phyloP scores from a whole-genome alignment of 352 stramenopile genomes.

The Pythium oligandrum region DNA sequence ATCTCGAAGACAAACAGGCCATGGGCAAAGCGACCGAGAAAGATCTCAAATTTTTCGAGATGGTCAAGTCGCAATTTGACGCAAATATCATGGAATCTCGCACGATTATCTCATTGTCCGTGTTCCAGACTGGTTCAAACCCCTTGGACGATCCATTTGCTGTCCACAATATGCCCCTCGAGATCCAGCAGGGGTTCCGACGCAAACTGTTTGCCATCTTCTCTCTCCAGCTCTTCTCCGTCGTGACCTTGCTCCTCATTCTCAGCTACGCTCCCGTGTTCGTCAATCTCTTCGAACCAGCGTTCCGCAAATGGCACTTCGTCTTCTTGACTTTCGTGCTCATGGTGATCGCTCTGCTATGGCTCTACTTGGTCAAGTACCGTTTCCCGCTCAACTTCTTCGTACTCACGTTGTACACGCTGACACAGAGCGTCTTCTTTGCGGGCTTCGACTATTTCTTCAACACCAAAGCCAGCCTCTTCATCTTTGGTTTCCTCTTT shows the following conservation, averaged over 20 bases:
- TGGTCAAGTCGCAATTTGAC: constrained; percentile 68
- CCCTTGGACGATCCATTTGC: constrained; percentile 66
- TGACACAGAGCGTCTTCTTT: constrained; percentile 60
- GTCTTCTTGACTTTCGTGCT: constrained; percentile 43
- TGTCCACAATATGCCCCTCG: constrained; percentile 60
- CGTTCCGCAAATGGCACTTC: constrained; percentile 47
- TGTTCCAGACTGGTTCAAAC: constrained; percentile 73
- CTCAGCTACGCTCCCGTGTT: constrained; percentile 33
- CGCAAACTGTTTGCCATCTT: constrained; percentile 73
- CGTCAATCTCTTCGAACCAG: constrained; percentile 17
- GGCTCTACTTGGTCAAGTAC: constrained; percentile 76
- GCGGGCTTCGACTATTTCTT: constrained; percentile 48
- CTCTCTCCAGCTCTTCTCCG: constrained; percentile 53
- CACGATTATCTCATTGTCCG: constrained; percentile 71
- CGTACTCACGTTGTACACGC: constrained; percentile 52
- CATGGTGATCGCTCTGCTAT: constrained; percentile 51
- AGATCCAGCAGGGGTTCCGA: constrained; percentile 67
- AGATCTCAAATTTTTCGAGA: constrained; percentile 80
- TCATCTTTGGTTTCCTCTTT: constrained; percentile 61
- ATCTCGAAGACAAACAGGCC: constrained; percentile 65
- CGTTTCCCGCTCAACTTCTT: constrained; percentile 66
- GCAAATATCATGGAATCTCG: constrained; percentile 66
- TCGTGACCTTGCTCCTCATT: constrained; percentile 37
- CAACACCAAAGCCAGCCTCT: constrained; percentile 53
- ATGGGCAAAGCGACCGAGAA: constrained; percentile 51